Base-by-base conservation (phyloP, 1,284 basidiomycete genomes). In the Puccinia triticina region DNA sequence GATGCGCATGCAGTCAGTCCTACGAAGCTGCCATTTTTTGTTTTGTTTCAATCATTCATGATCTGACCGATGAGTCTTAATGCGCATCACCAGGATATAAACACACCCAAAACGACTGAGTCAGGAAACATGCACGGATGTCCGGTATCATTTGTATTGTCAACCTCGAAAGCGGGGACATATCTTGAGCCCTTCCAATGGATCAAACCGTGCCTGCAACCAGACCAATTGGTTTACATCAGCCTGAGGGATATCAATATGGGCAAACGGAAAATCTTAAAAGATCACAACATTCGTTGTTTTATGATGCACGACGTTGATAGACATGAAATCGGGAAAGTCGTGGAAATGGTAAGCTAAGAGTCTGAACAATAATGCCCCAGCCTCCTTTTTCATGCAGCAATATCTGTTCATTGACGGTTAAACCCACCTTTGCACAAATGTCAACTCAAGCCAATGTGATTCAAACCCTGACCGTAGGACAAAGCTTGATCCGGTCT, bases 281-380 rank as follows among this genome's bases (percentile, higher is more conserved):
- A 90, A 85, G 91, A 96, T 85, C 90, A 94, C 88, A 91, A 90
- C 82, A 98, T 99, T 90, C 95, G 94, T 87, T 93, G 92, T 14
- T 99, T 94, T 89, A 93, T 92, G 84, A 99, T 99, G 97, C 95
- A 98, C 88, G 94, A 99, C 84, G 93, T 99, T 78, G 97, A 99
- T 89, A 94, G 92, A 88, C 93, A 94, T 86, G 97, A 97, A 72
- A 99, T 99, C 84, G 96, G 87, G 48, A 85, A 85, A 72, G 86
- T 83, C 3, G 46, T 81, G 5, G 78, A 81, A 48, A 74, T 79
- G 77, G 77, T 79, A 37, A 57, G 55, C 23, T n/a, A 32, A 26
- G 18, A 12, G n/a, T 73, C 40, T 64, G 23, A 37, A 7, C 4
- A 16, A 21, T 29, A 8, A 4, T 26, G 7, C n/a, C 26, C 4